Base-by-base conservation (phyloP, 805 yeast genomes). In the Metschnikowia corniflorae region DNA sequence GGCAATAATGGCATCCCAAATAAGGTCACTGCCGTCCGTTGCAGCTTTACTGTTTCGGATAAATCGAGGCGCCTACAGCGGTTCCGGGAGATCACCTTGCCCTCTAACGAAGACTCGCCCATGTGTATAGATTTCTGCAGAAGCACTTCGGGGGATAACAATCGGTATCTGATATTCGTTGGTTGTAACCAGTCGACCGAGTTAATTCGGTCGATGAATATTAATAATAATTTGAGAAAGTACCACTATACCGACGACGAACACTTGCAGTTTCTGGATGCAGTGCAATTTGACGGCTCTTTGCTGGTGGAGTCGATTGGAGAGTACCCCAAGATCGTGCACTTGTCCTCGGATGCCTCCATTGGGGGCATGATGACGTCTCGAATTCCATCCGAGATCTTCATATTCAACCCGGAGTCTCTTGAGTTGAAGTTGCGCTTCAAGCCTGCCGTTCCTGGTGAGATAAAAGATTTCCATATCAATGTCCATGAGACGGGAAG, bases 1-100 rank as follows among this genome's bases (percentile, higher is more conserved):
- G 95, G 95, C 7, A 80, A 80, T 53, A 82, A 86, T 52, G 96
- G 95, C 20, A 79, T 87, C 37, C 84, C 89, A 26, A 91, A 91
- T 60, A 86, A 84, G 56, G 65, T 91, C 44, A 78, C 88, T 4
- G 82, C 82, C 2, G 57, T 83, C 27, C 61, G 74, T 31, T 68
- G 84, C 30, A 73, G 77, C 50, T 77, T 82, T 36, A 68, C 68
- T 22, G 70, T 71, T 38, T 55, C 60, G 30, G 57, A 68, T 48
- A 67, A 70, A 33, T 58, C 57, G 9, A 47, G 65, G 37, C 47
- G 58, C 28, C 60, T 82, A 37, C 82, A 77, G 49, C 68, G 78
- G 44, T 78, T 71, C 50, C 63, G 87, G 40, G 93, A 85, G 51
- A 69, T 80, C 47, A 65, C 71, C 3, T 58, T 80, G 42, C 73